Evolutionary conservation across 768 basidiomycete species (phyloP), one percentile per base, ranked within the genome.

Genomic region (Collybiopsis confluens): DNA sequence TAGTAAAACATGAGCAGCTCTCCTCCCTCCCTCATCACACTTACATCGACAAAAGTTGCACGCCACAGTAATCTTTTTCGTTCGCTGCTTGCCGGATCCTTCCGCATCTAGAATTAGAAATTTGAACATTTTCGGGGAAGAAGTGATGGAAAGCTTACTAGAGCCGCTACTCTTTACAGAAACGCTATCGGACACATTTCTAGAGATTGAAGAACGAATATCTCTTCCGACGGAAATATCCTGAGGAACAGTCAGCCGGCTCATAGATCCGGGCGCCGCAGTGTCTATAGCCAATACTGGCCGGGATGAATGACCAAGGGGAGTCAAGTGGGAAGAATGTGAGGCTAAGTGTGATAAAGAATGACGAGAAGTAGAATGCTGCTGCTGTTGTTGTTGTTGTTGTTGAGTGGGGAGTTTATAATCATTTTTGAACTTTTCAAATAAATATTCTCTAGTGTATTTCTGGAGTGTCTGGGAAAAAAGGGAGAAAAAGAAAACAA

Each of bases 41-140:
- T 71, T 68, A 91, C 90, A 91, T 57, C 90, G 86, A 73, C 90
- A 92, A 68, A 92, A 92, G 68, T 92, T 91, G 73, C 90, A 92
- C 36, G 90, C 90, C 42, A 92, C 89, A 20, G 86, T 90, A 51
- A 92, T 92, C 70, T 92, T 91, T 75, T 90, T 91, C 51, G 85
- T 81, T 54, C 88, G 79, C 59, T 81, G 81, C 59, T 86, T 85
- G 57, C 76, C 75, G 30, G 82, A 79, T 65, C 77, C 83, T 83
- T 60, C 52, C 55, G 36, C 54, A 56, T 13, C 45, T n/a, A 62
- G 30, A 59, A 55, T 58, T 59, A 59, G 54, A 54, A 48, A 35
- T 45, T 54, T 44, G n/a, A 45, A n/a, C 6, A 10, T 41, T 42
- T 62, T 20, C 16, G 54, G n/a, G 23, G 26, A 28, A 18, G 33